Evolutionary conservation across 2,329 filamentous ascomycete species (phyloP), one percentile per base, ranked within the genome.

Genomic region (Orbilia blumenaviensis): DNA sequence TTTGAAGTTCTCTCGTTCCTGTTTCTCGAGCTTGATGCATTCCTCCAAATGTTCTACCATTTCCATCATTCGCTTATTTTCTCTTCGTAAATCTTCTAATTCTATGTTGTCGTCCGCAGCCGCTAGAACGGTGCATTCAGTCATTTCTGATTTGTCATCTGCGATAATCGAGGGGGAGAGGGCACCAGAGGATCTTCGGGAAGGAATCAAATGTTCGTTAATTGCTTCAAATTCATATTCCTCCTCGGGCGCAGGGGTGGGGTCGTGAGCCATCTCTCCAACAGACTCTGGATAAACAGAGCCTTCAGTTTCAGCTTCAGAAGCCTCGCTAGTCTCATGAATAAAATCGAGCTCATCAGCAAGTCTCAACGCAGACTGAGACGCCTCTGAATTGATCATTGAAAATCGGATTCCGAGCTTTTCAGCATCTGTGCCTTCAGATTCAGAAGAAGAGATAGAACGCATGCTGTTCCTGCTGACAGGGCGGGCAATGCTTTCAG

Each of bases 331-430:
- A 18, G 64, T 66, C 67, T 94, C 92, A 76, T 92, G 91, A 69
- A 94, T 92, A 77, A 97, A 91, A 77, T 92, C 90, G 66, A 99
- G 87, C 83, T 99, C 95, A 80, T 98, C 94, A 0, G 95, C 95
- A 42, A 99, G 86, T 77, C 91, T 96, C 73, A 93, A 83, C 0
- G 91, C 91, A 79, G 84, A 81, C 81, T 90, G 90, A 18, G 84
- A 83, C 8, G 84, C 82, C 2, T 86, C 87, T 6, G 84, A 86
- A 77, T 86, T 89, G 77, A 91, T 85, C 23, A 90, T 84, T 1
- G 93, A 96, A 81, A 90, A 92, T 29, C 92, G 89, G 77, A 92
- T 87, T 81, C 90, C 84, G 50, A 84, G 84, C 41, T 84, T 84
- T 44, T 87, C 85, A 41, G 83, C 82, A 52, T 84, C 87, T 58